phyloP scores from a whole-genome alignment of 441 rosid genomes.

The Isatis lusitanica region DNA sequence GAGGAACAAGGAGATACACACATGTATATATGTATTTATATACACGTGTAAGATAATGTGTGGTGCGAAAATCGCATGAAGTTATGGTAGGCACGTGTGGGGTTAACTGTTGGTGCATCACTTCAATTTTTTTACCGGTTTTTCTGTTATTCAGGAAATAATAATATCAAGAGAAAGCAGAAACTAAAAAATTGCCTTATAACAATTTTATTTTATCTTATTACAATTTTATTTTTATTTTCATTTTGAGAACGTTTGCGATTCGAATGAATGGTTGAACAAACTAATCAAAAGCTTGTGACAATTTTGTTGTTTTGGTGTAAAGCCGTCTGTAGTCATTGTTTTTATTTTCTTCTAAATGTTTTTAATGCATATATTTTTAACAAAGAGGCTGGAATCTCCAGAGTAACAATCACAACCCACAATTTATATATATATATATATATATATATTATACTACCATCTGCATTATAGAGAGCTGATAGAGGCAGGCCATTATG shows the following conservation, averaged over 20 bases:
- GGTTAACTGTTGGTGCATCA: constrained; percentile 12
- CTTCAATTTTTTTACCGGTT: not conserved
- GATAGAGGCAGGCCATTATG: constrained; percentile 18
- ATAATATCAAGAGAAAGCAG: not conserved
- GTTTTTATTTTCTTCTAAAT: not conserved
- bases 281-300: not conserved
- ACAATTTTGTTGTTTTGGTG: not conserved
- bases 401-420: constrained; percentile 19
- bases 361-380: not conserved
- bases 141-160: not conserved
- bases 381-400: not conserved
- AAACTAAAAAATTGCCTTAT: too few relatives aligned
- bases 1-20: constrained; percentile 20
- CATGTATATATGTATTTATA: constrained; percentile 4
- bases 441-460: not conserved
- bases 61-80: constrained; percentile 22
- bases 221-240: too few relatives aligned
- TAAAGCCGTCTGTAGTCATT: not conserved
- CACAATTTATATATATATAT: not conserved
- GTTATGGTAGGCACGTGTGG: constrained; percentile 36
- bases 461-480: not conserved
- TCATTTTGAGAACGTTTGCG: too few relatives aligned
- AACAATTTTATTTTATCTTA: too few relatives aligned
- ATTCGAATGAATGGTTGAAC: not conserved
- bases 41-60: constrained; percentile 30